phyloP scores from a whole-genome alignment of 2,329 filamentous ascomycete genomes.

The Colletotrichum lini region DNA sequence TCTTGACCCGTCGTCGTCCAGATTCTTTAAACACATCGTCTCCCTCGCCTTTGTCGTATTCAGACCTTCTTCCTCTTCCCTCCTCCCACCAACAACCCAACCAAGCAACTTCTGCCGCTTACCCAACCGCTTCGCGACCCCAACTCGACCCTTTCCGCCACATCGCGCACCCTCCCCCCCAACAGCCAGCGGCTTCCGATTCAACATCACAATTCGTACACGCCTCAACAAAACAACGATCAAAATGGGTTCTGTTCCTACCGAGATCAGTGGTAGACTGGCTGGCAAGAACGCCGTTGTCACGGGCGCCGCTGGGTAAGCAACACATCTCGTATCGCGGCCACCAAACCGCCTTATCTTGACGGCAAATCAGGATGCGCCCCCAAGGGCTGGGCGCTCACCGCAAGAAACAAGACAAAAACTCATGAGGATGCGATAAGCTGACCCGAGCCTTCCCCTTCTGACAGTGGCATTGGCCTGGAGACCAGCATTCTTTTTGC shows the following conservation, averaged over 20 bases:
- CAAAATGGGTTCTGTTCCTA: constrained; percentile 49
- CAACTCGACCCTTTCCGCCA: constrained; percentile 17
- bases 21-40: constrained; percentile 34
- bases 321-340: background rate
- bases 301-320: constrained; percentile 89
- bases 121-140: background rate
- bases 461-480: constrained; percentile 87
- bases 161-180: constrained; percentile 15
- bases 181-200: background rate
- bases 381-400: constrained; percentile 22
- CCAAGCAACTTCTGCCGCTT: background rate
- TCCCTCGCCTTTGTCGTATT: constrained; percentile 15
- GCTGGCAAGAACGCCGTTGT: constrained; percentile 78
- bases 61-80: background rate
- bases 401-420: background rate
- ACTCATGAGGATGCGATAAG: constrained; percentile 15
- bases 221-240: background rate
- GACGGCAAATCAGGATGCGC: constrained; percentile 16
- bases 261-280: constrained; percentile 62
- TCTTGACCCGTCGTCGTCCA: constrained; percentile 10
- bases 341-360: constrained; percentile 27
- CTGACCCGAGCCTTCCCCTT: constrained; percentile 21
- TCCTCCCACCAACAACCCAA: constrained; percentile 10
- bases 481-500: constrained; percentile 93
- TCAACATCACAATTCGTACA: constrained; percentile 8